Evolutionary conservation across 2,329 filamentous ascomycete genomes (phyloP).

Genomic region (Alternaria arborescens): DNA sequence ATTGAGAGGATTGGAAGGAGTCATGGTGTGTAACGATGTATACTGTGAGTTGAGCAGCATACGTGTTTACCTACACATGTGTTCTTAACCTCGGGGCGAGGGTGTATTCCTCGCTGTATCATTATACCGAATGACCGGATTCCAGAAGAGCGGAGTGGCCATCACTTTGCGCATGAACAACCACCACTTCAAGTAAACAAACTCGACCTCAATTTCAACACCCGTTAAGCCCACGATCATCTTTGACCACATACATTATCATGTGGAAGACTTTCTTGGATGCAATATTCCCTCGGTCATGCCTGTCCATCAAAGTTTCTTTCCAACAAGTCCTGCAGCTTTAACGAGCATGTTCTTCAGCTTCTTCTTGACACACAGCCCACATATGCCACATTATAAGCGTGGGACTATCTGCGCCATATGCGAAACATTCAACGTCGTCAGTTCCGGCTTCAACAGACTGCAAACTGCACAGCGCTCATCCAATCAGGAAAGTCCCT

Average conservation of each 20-base stretch:
- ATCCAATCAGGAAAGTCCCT: background rate
- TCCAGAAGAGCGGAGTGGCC: background rate
- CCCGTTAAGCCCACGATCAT: background rate
- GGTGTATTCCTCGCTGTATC: background rate
- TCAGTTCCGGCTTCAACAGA: background rate
- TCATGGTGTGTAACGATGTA: background rate
- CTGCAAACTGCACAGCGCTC: background rate
- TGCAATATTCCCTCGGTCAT: background rate
- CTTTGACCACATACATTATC: background rate
- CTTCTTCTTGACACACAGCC: background rate
- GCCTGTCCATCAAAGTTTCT: background rate
- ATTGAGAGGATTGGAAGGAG: background rate
- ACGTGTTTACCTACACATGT: background rate
- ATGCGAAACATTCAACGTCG: background rate
- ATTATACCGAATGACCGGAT: constrained; percentile 4
- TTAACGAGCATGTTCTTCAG: background rate
- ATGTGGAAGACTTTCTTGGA: background rate
- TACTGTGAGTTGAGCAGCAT: background rate
- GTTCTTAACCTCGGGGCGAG: background rate
- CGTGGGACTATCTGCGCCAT: background rate
- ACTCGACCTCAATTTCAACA: background rate
- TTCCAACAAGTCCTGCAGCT: background rate
- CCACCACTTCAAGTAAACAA: background rate
- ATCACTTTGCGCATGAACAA: background rate
- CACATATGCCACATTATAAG: background rate